A percentile compares a stretch with the other conserved stretches of the same genome.
These are phyloP conservation scores for Diaporthe ampelina DNA, from an alignment of 2,329 filamentous ascomycete genomes.

Conservation along the genomic window DNA sequence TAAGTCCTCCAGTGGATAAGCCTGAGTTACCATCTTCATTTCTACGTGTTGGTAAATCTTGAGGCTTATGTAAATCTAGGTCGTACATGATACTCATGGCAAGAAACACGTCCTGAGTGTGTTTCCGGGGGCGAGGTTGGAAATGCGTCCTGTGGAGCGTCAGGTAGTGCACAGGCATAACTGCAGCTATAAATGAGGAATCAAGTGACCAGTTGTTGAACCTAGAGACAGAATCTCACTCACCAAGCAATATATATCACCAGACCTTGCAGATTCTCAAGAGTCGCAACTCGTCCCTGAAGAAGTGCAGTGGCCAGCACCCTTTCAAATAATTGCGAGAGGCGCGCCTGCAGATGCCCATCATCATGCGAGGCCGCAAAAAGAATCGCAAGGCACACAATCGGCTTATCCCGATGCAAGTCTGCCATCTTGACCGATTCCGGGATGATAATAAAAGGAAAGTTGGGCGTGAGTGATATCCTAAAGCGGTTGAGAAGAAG, in stretches of 20 bases:
- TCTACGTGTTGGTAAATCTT: neutral
- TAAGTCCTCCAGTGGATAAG: neutral
- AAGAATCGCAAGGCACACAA: constrained; percentile 13
- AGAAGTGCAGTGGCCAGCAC: neutral
- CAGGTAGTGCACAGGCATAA: neutral
- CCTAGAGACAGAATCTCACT: neutral
- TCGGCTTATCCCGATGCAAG: constrained; percentile 2
- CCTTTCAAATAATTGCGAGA: neutral
- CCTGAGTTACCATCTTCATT: neutral
- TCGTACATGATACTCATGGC: constrained; percentile 13
- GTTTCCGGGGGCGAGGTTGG: neutral
- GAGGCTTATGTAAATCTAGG: neutral
- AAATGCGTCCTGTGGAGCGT: neutral
- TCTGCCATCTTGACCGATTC: neutral
- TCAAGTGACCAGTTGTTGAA: accelerated
- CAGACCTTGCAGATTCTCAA: constrained; percentile 7
- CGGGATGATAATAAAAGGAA: constrained; percentile 3
- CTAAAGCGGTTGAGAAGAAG: neutral
- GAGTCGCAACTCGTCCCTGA: neutral
- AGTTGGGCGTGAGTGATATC: neutral
- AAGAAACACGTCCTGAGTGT: constrained; percentile 14
- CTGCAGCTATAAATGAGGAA: neutral
- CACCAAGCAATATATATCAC: constrained; percentile 10
- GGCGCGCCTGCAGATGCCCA: neutral
- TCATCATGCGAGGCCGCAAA: constrained; percentile 4